Evolutionary conservation across 2,329 filamentous ascomycete species (phyloP), one percentile per base, ranked within the genome.

Genomic region (Beauveria medogensis): DNA sequence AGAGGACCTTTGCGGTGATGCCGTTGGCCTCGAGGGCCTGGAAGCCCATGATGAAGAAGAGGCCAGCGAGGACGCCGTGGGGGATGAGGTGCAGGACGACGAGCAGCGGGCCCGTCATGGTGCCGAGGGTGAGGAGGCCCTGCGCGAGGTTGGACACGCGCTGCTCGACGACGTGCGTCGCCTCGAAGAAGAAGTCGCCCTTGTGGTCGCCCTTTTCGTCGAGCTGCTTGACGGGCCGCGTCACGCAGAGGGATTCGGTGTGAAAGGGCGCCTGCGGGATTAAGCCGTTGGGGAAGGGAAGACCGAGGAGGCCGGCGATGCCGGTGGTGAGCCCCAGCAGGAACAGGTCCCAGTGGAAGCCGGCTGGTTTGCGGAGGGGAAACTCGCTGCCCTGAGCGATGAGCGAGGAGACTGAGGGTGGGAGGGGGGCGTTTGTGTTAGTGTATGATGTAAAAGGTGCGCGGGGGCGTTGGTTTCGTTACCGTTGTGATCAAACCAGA

Each of bases 401-500:
- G 34, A 93, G 82, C 6, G 89, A 91, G 0, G 89, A 92, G 2
- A 92, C 89, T 90, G 63, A 22, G 26, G 3, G 30, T 16, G 12
- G 58, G 3, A 4, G 16, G 7, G 34, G 12, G 26, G 7, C 7
- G 3, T 30, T 9, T 14, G 12, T 34, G 30, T 34, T 34, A 34
- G 30, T 34, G 12, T 34, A 12, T 34, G 12, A 14, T 34, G 12
- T 34, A 34, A 5, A 34, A 14, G 12, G 30, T 4, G 14, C 30
- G 30, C 30, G 12, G 30, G 12, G 30, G 9, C 12, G 30, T 34
- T 34, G 30, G 30, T 14, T 14, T 5, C 65, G 77, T 63, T 76
- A 90, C 88, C 88, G 67, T 94, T 95, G 69, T 95, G 91, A 69
- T 95, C 91, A 71, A 94, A 95, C 77, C 89, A 95, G 71, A 96